Evolutionary conservation across 495 filamentous ascomycete species (phyloP), one percentile per base, ranked within the genome.

Genomic region (Trichoderma erinaceum): DNA sequence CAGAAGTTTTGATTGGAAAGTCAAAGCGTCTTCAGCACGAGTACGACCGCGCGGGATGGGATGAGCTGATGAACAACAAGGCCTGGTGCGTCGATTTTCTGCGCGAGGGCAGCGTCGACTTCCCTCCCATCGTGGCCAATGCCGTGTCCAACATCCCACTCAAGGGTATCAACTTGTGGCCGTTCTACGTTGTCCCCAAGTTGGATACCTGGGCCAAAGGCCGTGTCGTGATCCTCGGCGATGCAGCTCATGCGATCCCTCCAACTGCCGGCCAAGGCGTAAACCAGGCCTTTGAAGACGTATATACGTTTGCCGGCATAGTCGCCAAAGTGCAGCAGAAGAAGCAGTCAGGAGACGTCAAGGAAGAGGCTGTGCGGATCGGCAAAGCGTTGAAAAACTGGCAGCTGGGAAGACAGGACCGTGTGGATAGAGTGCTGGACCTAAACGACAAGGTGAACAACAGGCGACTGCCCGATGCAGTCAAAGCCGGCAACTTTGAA

Each of bases 181-280:
- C 67, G 15, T 74, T 72, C 66, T 70, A 68, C 46, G 18, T 29
- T 41, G 56, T 74, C 13, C 69, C 72, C n/a, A 41, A 41, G 41
- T 64, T 74, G 21, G 50, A 63, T 15, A 58, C 32, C 0, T 83
- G 83, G 81, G 68, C 68, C 4, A 52, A 50, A 12, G 68, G 69
- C n/a, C 69, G 71, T 41, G 69, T 77, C 71, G 72, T 79, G 18
- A 65, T 82, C 16, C 68, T 81, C 2, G 79, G 80, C 16, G 80
- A 82, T 69, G 78, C 79, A 13, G 78, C 79, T 10, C 79, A 82
- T 69, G 80, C 78, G 11, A 80, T 79, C 69, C 73, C 78, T 3
- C 79, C 78, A 5, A 76, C 78, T 46, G 72, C 72, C 16, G 74
- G 77, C 1, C 75, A 76, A 63, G 74, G 77, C 15, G 73, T 71